phyloP scores from a whole-genome alignment of 768 basidiomycete species.

The Glaciozyma martinii region DNA sequence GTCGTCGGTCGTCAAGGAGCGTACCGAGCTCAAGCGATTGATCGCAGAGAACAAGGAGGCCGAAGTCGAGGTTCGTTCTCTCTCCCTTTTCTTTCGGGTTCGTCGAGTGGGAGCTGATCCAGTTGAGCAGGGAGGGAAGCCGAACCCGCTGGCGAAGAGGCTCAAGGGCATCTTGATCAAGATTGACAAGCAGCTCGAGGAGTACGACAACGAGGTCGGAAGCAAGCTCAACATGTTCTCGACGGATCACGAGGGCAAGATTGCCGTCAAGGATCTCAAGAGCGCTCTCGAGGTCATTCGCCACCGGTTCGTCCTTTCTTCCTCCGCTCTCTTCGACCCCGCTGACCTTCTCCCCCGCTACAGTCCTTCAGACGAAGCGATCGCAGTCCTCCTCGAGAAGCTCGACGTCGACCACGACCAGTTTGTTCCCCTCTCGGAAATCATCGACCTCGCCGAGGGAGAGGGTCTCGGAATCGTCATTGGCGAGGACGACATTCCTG shows the following conservation, averaged over 20 bases:
- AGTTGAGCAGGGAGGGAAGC: constrained; percentile 48
- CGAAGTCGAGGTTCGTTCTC: constrained; percentile 45
- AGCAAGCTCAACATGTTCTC: constrained; percentile 42
- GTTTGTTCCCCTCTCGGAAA: constrained; percentile 88
- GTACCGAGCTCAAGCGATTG: constrained; percentile 77
- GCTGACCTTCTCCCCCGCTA: not conserved
- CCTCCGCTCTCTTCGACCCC: not conserved
- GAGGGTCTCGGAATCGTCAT: constrained; percentile 45
- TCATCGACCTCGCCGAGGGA: constrained; percentile 75
- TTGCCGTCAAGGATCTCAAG: constrained; percentile 77
- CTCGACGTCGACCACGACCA: constrained; percentile 69
- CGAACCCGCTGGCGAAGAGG: constrained; percentile 81
- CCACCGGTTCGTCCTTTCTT: constrained; percentile 47
- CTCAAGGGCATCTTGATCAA: constrained; percentile 93
- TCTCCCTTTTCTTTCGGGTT: constrained; percentile 44
- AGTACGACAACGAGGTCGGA: constrained; percentile 67
- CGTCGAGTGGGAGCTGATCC: constrained; percentile 40
- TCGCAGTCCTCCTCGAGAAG: constrained; percentile 78
- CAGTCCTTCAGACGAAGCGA: constrained; percentile 72
- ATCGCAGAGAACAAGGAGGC: constrained; percentile 89
- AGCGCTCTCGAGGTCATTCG: constrained; percentile 87
- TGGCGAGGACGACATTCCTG: constrained; percentile 18
- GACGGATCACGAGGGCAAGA: constrained; percentile 53
- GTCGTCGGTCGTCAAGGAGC: constrained; percentile 90
- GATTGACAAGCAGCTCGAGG: constrained; percentile 82